phyloP scores from a whole-genome alignment of 495 filamentous ascomycete species.

The Saxophila tyrrhenica region DNA sequence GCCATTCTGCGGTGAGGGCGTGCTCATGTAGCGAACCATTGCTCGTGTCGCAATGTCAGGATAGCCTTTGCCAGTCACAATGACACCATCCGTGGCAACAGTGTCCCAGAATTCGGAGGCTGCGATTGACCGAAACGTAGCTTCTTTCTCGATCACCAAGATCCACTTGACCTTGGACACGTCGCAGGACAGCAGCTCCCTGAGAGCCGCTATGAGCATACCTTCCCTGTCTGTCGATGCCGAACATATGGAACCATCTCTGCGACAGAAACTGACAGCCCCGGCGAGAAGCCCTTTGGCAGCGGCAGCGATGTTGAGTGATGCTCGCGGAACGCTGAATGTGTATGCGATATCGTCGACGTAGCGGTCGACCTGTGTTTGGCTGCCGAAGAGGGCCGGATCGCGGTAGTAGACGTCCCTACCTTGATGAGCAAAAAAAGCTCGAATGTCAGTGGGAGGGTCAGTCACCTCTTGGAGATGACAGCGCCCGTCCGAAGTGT shows the following conservation, averaged over 20 bases:
- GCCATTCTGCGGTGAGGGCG: conserved; percentile 20
- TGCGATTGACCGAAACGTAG: conserved; percentile 64
- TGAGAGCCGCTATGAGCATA: conserved; percentile 50
- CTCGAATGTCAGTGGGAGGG: too few species aligned
- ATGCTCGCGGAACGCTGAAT: conserved; percentile 47
- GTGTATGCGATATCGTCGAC: conserved; percentile 82
- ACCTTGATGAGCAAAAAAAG: background rate
- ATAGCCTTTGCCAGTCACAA: conserved; percentile 82
- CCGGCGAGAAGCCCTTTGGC: conserved; percentile 64
- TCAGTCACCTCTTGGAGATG: conserved; percentile 64
- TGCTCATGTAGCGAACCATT: conserved; percentile 45
- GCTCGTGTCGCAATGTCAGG: conserved; percentile 72
- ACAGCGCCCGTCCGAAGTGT: conserved; percentile 48
- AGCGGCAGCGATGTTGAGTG: conserved; percentile 57
- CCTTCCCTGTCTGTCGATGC: conserved; percentile 39
- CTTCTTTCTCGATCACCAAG: conserved; percentile 87
- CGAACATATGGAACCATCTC: conserved; percentile 25
- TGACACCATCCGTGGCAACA: conserved; percentile 42
- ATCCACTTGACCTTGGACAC: conserved; percentile 54
- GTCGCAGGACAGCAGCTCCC: conserved; percentile 42
- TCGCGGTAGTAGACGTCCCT: conserved; percentile 92
- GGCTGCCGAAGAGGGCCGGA: conserved; percentile 64
- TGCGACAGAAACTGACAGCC: conserved; percentile 32
- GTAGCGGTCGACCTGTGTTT: conserved; percentile 60
- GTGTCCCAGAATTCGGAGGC: conserved; percentile 40